Conservation (phyloP, 495 filamentous ascomycete species). For the Podospora conica region DNA sequence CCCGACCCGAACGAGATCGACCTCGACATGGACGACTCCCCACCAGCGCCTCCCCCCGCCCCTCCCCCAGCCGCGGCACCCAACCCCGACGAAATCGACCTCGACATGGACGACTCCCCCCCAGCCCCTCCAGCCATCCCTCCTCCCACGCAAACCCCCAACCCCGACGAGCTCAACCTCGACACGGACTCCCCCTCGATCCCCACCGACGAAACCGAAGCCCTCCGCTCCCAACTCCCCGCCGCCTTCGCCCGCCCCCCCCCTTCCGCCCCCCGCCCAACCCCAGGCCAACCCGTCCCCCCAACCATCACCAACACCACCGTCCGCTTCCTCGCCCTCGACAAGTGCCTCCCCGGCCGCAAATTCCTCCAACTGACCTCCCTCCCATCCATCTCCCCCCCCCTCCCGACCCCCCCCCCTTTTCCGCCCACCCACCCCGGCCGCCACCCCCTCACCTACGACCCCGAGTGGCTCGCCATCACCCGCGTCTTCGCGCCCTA, state of each 20-base stretch:
- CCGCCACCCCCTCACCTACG: constrained; percentile 61
- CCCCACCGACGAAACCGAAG: constrained; percentile 37
- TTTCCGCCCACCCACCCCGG: constrained; percentile 38
- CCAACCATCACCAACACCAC: constrained; percentile 59
- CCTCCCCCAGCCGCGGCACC: background rate
- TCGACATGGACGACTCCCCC: constrained; percentile 12
- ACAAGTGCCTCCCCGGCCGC: constrained; percentile 73
- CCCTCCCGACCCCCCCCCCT: constrained; percentile 22
- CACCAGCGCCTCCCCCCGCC: background rate
- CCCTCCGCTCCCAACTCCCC: constrained; percentile 60
- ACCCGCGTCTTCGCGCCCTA: constrained; percentile 67
- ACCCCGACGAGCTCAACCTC: constrained; percentile 52
- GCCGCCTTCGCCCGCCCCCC: constrained; percentile 53
- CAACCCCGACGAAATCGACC: constrained; percentile 14
- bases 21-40: background rate
- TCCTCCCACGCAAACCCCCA: constrained; percentile 11
- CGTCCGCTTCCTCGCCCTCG: constrained; percentile 83
- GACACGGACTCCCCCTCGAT: constrained; percentile 44
- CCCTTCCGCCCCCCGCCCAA: constrained; percentile 17
- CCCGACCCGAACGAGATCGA: background rate
- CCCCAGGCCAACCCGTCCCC: constrained; percentile 42
- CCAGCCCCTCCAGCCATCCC: background rate
- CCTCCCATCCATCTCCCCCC: constrained; percentile 19
- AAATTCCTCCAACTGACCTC: constrained; percentile 73
- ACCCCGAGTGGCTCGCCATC: constrained; percentile 93